A percentile compares a stretch with the other conserved stretches of the same genome.
Evolutionary conservation across 2,329 filamentous ascomycete genomes (phyloP).

Genomic region (Lecanicillium sp.): DNA sequence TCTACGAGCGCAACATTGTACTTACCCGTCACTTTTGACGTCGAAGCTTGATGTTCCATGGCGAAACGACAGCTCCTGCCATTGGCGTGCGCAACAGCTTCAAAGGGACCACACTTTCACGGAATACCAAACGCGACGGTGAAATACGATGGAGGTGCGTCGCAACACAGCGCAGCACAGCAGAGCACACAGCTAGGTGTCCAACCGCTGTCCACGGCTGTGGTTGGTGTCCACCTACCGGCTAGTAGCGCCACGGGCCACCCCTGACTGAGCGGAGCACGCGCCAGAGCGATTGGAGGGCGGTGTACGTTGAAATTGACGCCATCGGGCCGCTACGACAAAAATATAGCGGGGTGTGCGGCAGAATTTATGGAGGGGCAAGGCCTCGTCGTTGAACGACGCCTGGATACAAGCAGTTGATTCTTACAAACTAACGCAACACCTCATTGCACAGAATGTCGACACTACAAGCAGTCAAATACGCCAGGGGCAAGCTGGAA

Average conservation of each 20-base stretch:
- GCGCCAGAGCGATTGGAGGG: too few species aligned
- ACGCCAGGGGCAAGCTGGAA: slow-evolving; percentile 61
- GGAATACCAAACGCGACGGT: too few species aligned
- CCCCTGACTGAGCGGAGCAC: too few species aligned
- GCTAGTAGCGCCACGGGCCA: too few species aligned
- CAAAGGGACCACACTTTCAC: neutral
- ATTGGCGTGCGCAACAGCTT: slow-evolving; percentile 1
- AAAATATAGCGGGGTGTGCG: slow-evolving; percentile 12
- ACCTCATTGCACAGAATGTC: slow-evolving; percentile 37
- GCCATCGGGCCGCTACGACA: slow-evolving; percentile 3
- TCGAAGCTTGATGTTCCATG: slow-evolving; percentile 62
- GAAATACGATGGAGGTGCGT: too few species aligned
- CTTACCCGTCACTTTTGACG: slow-evolving; percentile 70
- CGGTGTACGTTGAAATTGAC: neutral
- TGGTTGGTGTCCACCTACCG: too few species aligned
- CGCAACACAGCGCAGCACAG: too few species aligned
- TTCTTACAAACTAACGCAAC: too few species aligned
- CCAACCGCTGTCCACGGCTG: too few species aligned
- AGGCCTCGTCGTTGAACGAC: too few species aligned
- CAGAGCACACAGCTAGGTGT: too few species aligned
- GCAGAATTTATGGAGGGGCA: slow-evolving; percentile 16
- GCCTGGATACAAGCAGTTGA: too few species aligned
- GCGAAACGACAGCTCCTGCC: slow-evolving; percentile 15
- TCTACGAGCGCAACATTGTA: slow-evolving; percentile 2
- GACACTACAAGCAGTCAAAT: slow-evolving; percentile 70